Evolutionary conservation across 352 stramenopile species (phyloP).

Genomic region (Phytophthora boehmeriae): DNA sequence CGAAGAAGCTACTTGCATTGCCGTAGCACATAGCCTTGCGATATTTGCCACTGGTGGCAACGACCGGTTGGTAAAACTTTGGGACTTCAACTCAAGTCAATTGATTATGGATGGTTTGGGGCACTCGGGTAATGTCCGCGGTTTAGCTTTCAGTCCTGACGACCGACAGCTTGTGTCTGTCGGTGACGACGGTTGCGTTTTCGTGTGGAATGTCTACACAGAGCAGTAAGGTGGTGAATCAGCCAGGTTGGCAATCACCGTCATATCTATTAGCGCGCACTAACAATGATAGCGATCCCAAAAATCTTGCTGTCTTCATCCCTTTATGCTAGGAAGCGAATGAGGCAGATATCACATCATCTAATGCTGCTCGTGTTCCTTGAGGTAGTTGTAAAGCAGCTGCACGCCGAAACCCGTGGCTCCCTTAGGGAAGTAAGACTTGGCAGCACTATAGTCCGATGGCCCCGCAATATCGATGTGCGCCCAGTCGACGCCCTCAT

Average conservation of each 20-base stretch:
- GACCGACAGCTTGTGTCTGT: slow-evolving; percentile 92
- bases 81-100: slow-evolving; percentile 65
- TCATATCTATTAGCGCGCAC: neutral
- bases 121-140: slow-evolving; percentile 78
- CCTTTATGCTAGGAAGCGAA: neutral
- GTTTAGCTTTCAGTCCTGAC: slow-evolving; percentile 89
- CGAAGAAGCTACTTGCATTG: slow-evolving; percentile 91
- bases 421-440: slow-evolving; percentile 87
- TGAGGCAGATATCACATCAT: neutral
- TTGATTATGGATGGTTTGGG: slow-evolving; percentile 77
- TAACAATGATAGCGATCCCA: neutral
- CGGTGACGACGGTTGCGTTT: slow-evolving; percentile 91
- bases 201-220: slow-evolving; percentile 93
- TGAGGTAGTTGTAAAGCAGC: slow-evolving; percentile 85
- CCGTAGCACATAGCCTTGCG: slow-evolving; percentile 79
- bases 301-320: neutral
- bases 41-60: slow-evolving; percentile 91
- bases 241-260: neutral
- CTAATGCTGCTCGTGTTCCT: slow-evolving; percentile 67
- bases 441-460: slow-evolving; percentile 79
- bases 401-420: slow-evolving; percentile 90
- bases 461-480: slow-evolving; percentile 91
- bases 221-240: slow-evolving; percentile 17
- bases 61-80: slow-evolving; percentile 89
- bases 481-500: slow-evolving; percentile 86